Percentiles rank a stretch among this genome's conserved stretches.
Conservation (phyloP, 176 grass and related monocot species). For the Puccinellia tenuiflora region DNA sequence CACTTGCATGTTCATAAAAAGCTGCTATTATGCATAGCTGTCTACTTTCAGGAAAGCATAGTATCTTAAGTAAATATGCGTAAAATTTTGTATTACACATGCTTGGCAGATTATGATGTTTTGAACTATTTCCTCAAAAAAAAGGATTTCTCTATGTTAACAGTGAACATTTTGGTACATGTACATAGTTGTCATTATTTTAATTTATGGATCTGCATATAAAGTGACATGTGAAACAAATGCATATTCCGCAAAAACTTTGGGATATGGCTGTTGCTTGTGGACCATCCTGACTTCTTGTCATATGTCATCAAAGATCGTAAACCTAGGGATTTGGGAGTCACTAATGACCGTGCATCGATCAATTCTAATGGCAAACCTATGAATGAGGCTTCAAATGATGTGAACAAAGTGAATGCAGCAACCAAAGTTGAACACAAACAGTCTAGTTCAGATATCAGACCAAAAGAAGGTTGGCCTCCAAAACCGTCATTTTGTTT, state of each 20-base stretch:
- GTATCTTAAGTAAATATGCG: background rate
- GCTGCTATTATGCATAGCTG: background rate
- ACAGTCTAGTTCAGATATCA: slow-evolving; percentile 45
- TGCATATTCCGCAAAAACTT: background rate
- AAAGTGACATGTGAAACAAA: background rate
- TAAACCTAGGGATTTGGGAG: slow-evolving; percentile 36
- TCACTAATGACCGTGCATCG: background rate
- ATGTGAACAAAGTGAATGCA: slow-evolving; percentile 24
- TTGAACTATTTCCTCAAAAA: background rate
- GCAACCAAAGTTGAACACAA: slow-evolving; percentile 32
- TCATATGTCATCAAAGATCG: slow-evolving; percentile 29
- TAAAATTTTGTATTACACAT: background rate
- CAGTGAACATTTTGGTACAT: background rate
- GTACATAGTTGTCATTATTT: background rate
- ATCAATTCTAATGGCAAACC: slow-evolving; percentile 29
- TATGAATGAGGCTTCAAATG: slow-evolving; percentile 24
- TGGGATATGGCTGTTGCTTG: background rate
- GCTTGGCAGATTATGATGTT: background rate
- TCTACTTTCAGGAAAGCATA: slow-evolving; percentile 6
- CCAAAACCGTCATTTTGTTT: background rate
- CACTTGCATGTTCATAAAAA: background rate
- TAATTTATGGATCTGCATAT: background rate
- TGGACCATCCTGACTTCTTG: background rate
- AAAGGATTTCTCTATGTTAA: background rate
- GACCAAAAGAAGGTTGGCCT: slow-evolving; percentile 76